Conservation (phyloP, 2,329 filamentous ascomycete species). For the Lecanicillium sp. region DNA sequence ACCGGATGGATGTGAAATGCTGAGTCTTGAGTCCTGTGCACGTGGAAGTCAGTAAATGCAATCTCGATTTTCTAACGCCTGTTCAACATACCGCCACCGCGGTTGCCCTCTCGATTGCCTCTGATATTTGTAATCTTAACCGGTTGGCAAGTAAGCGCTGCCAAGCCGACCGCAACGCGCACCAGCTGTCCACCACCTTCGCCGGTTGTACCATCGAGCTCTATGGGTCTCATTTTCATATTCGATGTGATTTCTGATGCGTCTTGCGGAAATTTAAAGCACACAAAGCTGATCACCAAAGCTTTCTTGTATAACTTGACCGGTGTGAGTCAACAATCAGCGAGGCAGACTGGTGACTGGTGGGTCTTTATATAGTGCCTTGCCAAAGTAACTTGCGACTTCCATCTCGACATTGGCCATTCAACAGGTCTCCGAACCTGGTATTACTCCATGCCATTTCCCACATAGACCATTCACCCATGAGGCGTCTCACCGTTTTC, state of each 20-base stretch:
- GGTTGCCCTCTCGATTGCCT: conserved; percentile 40
- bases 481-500: background rate
- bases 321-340: conserved; percentile 9
- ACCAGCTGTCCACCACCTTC: conserved; percentile 60
- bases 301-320: background rate
- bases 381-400: background rate
- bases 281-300: background rate
- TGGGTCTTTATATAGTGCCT: conserved; percentile 6
- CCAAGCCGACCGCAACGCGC: conserved; percentile 48
- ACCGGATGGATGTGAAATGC: conserved; percentile 51
- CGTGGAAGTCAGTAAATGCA: background rate
- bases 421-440: too few relatives aligned
- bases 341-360: background rate
- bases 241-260: background rate
- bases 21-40: conserved; percentile 54
- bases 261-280: too few relatives aligned
- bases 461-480: background rate
- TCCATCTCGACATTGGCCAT: too few relatives aligned
- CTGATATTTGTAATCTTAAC: conserved; percentile 50
- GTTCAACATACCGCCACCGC: conserved; percentile 23
- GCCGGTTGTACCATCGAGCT: conserved; percentile 50
- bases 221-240: conserved; percentile 31
- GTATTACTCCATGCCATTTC: too few relatives aligned
- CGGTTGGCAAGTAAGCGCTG: conserved; percentile 48
- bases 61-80: background rate